phyloP scores from a whole-genome alignment of 1,284 basidiomycete genomes.

The Dichomitus squalens region DNA sequence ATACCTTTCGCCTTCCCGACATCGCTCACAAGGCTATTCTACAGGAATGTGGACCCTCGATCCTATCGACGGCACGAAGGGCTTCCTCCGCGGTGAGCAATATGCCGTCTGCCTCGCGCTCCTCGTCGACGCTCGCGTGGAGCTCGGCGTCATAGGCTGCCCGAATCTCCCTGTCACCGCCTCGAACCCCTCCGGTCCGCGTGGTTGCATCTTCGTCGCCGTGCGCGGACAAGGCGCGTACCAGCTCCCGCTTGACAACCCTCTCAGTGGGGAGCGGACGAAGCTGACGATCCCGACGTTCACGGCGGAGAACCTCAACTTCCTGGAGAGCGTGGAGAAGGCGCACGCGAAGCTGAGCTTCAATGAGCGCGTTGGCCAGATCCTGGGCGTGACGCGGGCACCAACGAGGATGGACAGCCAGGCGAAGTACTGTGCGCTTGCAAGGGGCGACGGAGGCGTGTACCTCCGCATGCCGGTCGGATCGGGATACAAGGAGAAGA shows the following conservation, averaged over 20 bases:
- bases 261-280: conserved; percentile 35
- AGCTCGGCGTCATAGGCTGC: conserved; percentile 93
- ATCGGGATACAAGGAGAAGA: conserved; percentile 32
- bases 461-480: conserved; percentile 93
- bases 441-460: conserved; percentile 85
- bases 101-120: conserved; percentile 96
- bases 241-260: conserved; percentile 52
- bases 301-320: conserved; percentile 53
- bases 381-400: conserved; percentile 69
- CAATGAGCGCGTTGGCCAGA: conserved; percentile 72
- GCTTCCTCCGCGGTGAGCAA: conserved; percentile 95
- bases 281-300: conserved; percentile 43
- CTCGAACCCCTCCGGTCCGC: conserved; percentile 57
- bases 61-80: conserved; percentile 92
- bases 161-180: conserved; percentile 84
- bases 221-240: conserved; percentile 81
- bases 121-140: conserved; percentile 82
- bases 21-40: neutral
- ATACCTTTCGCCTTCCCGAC: conserved; percentile 1
- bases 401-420: conserved; percentile 96
- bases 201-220: conserved; percentile 85
- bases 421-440: conserved; percentile 94
- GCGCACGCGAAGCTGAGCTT: conserved; percentile 89
- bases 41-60: conserved; percentile 90
- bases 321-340: conserved; percentile 94